phyloP scores from a whole-genome alignment of 1,139 yeast species.

The Blastobotrys arbuscula region DNA sequence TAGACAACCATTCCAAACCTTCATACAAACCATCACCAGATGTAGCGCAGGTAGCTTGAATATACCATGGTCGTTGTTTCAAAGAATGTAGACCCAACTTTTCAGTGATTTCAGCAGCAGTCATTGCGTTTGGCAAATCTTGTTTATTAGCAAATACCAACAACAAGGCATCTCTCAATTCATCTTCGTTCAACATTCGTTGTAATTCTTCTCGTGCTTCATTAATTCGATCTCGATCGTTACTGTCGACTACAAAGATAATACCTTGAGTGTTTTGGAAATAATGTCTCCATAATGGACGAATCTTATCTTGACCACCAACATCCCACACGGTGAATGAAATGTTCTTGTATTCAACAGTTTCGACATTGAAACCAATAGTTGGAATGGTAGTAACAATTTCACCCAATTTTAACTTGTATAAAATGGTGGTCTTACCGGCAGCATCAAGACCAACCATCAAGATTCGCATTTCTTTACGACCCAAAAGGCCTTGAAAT shows the following conservation, averaged over 20 bases:
- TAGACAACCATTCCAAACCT: constrained; percentile 90
- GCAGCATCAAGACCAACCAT: constrained; percentile 95
- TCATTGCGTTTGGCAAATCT: constrained; percentile 94
- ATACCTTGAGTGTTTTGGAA: constrained; percentile 93
- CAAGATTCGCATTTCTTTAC: constrained; percentile 72
- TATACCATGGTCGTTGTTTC: constrained; percentile 94
- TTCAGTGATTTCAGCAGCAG: constrained; percentile 91
- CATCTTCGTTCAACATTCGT: constrained; percentile 92
- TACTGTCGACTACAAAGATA: constrained; percentile 87
- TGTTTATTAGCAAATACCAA: constrained; percentile 82
- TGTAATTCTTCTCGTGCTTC: constrained; percentile 93
- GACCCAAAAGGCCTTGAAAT: constrained; percentile 68
- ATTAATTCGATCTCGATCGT: constrained; percentile 88
- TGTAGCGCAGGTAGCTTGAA: constrained; percentile 91
- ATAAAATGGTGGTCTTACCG: constrained; percentile 86
- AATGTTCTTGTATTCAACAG: constrained; percentile 91
- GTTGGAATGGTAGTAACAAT: constrained; percentile 92
- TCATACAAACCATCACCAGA: constrained; percentile 93
- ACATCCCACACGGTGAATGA: constrained; percentile 96
- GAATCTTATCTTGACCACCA: constrained; percentile 95
- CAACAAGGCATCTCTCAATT: constrained; percentile 83
- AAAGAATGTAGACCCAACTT: constrained; percentile 86
- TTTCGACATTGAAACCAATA: constrained; percentile 90
- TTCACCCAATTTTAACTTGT: constrained; percentile 86
- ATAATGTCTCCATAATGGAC: constrained; percentile 95